Evolutionary conservation across 768 basidiomycete genomes (phyloP), one percentile per base, ranked within the genome.

Genomic region (Chalciporus sphaerocephalus): DNA sequence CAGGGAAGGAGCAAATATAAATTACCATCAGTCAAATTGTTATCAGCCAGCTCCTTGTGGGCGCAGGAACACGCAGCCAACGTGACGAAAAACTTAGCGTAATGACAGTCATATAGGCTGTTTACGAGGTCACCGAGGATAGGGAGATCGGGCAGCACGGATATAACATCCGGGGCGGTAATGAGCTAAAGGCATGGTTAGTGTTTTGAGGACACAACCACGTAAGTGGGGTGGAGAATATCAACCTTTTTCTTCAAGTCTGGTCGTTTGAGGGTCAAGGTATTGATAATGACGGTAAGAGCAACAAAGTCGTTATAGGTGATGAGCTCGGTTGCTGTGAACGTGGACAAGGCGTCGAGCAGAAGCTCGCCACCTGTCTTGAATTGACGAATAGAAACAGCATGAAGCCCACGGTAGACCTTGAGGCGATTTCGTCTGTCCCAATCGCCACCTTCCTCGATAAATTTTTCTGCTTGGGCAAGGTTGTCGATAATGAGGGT

Each of bases 361-460:
- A 98, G 74, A 9, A 96, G 80, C 28, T 85, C 82, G n/a, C 83
- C 83, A 5, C 82, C 92, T 16, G 79, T 79, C 59, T 89, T 85
- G 30, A 97, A 97, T 58, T 94, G 85, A n/a, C 95, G 85, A 50
- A 90, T 85, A 23, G 90, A 87, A 24, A 94, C 69, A 35, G 85
- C 72, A 59, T 95, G 87, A 0, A 96, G 71, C 38, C 87, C 94
- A 40, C 81, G 80, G 71, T 98, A 99, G 33, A 97, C 95, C 68
- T 99, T 99, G 57, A 97, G 80, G 36, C 95, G 80, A 66, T 97
- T 99, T 30, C 93, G 81, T 43, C 95, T 75, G 65, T 99, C 95
- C 95, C 95, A 99, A 69, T 99, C 95, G 36, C 95, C 95, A 1
- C 95, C 95, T 64, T 92, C 80, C 56, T 97, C 93, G 43, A 96